Conservation (phyloP, 331 rosid species). For the Pyracantha coccinea region DNA sequence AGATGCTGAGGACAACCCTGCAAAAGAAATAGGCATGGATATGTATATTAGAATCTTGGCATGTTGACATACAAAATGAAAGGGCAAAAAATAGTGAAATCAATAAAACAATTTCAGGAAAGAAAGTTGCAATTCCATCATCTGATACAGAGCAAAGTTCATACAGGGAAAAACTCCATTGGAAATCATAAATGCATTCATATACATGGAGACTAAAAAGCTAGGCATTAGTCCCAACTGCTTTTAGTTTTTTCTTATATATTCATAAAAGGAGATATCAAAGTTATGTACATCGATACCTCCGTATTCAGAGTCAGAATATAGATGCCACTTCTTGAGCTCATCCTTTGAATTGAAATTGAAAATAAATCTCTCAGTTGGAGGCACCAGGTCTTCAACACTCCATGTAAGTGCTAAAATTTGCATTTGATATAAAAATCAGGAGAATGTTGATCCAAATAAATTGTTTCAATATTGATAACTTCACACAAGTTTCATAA, state of each 20-base stretch:
- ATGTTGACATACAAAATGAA: background rate
- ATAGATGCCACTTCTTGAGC: slow-evolving; percentile 77
- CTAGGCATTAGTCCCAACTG: background rate
- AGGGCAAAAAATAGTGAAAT: background rate
- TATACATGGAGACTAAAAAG: background rate
- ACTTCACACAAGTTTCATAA: background rate
- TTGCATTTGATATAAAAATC: slow-evolving; percentile 5
- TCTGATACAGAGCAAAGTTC: background rate
- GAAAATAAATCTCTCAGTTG: slow-evolving; percentile 67
- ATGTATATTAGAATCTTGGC: background rate
- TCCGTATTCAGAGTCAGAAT: slow-evolving; percentile 88
- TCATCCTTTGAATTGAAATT: slow-evolving; percentile 74
- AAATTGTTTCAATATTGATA: background rate
- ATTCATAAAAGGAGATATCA: background rate
- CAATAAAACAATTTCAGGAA: background rate
- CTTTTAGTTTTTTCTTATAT: background rate
- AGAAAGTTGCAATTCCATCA: background rate
- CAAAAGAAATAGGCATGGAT: slow-evolving; percentile 6
- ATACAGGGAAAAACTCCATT: background rate
- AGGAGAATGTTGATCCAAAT: background rate
- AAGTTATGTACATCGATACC: slow-evolving; percentile 24
- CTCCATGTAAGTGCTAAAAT: slow-evolving; percentile 51
- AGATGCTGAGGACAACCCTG: slow-evolving; percentile 85
- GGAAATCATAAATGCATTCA: background rate
- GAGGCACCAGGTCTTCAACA: slow-evolving; percentile 79